Evolutionary conservation across 2,329 filamentous ascomycete genomes (phyloP).

Genomic region (Alternaria rosae): DNA sequence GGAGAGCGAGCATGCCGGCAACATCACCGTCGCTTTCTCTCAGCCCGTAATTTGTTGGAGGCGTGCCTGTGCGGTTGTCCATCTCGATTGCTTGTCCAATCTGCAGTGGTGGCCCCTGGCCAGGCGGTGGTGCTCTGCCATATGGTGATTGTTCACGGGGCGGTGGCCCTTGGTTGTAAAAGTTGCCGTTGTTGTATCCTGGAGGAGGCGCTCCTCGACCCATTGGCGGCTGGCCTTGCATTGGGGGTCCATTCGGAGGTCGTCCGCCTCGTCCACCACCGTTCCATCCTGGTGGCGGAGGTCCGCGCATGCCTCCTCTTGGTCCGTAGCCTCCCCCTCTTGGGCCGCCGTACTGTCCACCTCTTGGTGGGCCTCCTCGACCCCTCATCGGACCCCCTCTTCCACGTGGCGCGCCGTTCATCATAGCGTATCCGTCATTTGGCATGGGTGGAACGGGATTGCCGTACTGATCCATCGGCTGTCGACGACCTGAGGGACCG

Average conservation of each 20-base stretch:
- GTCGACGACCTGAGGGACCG: slow-evolving; percentile 47
- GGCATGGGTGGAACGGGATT: slow-evolving; percentile 61
- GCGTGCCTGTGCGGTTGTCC: slow-evolving; percentile 65
- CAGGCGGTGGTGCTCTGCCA: slow-evolving; percentile 65
- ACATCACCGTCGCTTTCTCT: slow-evolving; percentile 74
- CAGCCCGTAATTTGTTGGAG: slow-evolving; percentile 50
- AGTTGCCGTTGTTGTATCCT: slow-evolving; percentile 50
- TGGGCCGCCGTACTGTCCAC: slow-evolving; percentile 43
- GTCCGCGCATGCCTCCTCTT: slow-evolving; percentile 50
- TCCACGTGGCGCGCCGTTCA: slow-evolving; percentile 49
- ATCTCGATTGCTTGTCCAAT: slow-evolving; percentile 79
- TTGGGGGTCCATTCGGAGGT: slow-evolving; percentile 41
- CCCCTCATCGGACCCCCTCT: slow-evolving; percentile 52
- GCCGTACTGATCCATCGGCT: slow-evolving; percentile 69
- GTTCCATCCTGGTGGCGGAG: slow-evolving; percentile 53
- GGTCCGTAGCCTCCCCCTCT: slow-evolving; percentile 48
- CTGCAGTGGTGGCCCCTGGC: slow-evolving; percentile 33
- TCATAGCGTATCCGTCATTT: slow-evolving; percentile 53
- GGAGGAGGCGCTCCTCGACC: slow-evolving; percentile 54
- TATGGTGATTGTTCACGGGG: slow-evolving; percentile 50
- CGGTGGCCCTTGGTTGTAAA: slow-evolving; percentile 49
- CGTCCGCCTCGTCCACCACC: slow-evolving; percentile 46
- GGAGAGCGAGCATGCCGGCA: slow-evolving; percentile 75
- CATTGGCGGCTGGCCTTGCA: slow-evolving; percentile 47
- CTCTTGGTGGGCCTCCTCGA: slow-evolving; percentile 50